A percentile compares a stretch with the other conserved stretches of the same genome.
These are phyloP conservation scores for Lactarius vividus DNA, from an alignment of 768 basidiomycete genomes.

Conservation along the genomic window DNA sequence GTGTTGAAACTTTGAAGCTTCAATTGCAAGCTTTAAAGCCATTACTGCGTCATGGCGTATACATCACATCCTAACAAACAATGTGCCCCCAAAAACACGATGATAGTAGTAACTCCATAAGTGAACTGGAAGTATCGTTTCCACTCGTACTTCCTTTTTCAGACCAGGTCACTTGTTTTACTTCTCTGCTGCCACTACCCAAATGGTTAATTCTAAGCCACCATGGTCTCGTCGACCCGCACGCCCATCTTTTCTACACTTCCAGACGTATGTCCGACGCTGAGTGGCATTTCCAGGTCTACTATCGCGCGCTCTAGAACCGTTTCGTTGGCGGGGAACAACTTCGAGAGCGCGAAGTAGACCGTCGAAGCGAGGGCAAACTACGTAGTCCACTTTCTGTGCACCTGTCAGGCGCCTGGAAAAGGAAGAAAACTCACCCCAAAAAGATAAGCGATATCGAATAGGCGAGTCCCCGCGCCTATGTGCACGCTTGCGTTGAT, in stretches of 20 bases:
- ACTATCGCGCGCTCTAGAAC: conserved; percentile 23
- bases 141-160: background rate
- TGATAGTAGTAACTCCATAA: background rate
- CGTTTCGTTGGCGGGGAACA: conserved; percentile 23
- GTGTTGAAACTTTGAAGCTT: no score
- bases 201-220: background rate
- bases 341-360: conserved; percentile 18
- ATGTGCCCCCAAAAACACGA: background rate
- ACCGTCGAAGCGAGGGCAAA: conserved; percentile 22
- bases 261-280: background rate
- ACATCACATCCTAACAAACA: no score
- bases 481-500: conserved; percentile 66
- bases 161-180: background rate
- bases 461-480: conserved; percentile 54
- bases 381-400: conserved; percentile 2
- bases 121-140: background rate
- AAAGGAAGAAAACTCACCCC: conserved; percentile 44
- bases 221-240: background rate
- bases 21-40: no score
- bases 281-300: conserved; percentile 1
- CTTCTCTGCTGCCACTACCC: background rate
- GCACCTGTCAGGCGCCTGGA: background rate
- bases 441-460: conserved; percentile 74
- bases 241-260: background rate
- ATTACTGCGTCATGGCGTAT: no score